A percentile compares a stretch with the other conserved stretches of the same genome.
phyloP scores from a whole-genome alignment of 2,329 filamentous ascomycete genomes.

The Phaeoacremonium minimum region DNA sequence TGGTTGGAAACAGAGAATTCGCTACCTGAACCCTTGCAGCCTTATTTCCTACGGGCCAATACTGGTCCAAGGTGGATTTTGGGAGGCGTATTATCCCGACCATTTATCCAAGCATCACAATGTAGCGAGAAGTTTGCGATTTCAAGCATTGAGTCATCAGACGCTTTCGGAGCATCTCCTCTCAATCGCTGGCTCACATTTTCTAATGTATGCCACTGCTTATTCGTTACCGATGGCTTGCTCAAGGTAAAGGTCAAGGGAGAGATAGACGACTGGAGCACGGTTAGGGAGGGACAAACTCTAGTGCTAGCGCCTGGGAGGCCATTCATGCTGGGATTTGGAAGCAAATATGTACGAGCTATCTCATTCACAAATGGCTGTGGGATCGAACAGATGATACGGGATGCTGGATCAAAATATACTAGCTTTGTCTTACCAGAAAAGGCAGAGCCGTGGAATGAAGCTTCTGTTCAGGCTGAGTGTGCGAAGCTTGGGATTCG shows the following conservation, averaged over 20 bases:
- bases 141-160: slow-evolving; percentile 41
- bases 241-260: slow-evolving; percentile 33
- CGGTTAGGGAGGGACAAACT: slow-evolving; percentile 39
- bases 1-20: slow-evolving; percentile 33
- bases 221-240: slow-evolving; percentile 40
- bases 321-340: slow-evolving; percentile 35
- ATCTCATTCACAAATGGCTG: slow-evolving; percentile 42
- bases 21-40: slow-evolving; percentile 28
- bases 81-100: slow-evolving; percentile 38
- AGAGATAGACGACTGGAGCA: too few relatives aligned
- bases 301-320: slow-evolving; percentile 40
- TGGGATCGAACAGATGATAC: slow-evolving; percentile 40
- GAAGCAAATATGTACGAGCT: slow-evolving; percentile 38
- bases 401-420: slow-evolving; percentile 26
- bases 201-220: slow-evolving; percentile 41
- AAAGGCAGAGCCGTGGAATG: slow-evolving; percentile 13
- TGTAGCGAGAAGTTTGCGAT: slow-evolving; percentile 44
- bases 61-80: slow-evolving; percentile 38
- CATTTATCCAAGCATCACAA: slow-evolving; percentile 42
- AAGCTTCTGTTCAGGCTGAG: too few relatives aligned
- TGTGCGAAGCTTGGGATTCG: too few relatives aligned
- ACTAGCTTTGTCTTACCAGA: slow-evolving; percentile 31
- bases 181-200: slow-evolving; percentile 35
- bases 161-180: slow-evolving; percentile 24
- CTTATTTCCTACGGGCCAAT: slow-evolving; percentile 47